These are phyloP conservation scores for Barnettozyma pratensis DNA, from an alignment of 805 yeast species.

Conservation along the genomic window DNA sequence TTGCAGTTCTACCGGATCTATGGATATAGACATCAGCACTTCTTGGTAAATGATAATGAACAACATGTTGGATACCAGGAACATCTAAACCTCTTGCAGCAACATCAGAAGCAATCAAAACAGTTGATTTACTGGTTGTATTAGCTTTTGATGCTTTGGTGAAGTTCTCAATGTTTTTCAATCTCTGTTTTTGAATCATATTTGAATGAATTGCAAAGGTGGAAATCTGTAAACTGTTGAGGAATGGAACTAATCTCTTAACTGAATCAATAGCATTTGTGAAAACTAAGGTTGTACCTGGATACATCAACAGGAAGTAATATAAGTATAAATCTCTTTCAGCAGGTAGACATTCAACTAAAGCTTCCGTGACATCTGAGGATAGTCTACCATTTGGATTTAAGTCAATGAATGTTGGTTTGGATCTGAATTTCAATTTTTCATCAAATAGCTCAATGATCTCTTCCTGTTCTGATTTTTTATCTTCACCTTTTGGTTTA, in stretches of 20 bases:
- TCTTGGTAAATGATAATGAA: conserved; percentile 93
- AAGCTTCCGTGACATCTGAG: conserved; percentile 69
- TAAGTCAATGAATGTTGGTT: conserved; percentile 74
- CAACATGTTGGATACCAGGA: conserved; percentile 84
- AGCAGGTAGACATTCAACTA: conserved; percentile 84
- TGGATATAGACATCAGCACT: conserved; percentile 93
- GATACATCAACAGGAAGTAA: conserved; percentile 79
- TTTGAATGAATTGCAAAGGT: conserved; percentile 82
- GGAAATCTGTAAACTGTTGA: conserved; percentile 64
- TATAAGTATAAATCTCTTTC: conserved; percentile 89
- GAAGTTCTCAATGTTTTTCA: conserved; percentile 80
- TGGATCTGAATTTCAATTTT: conserved; percentile 66
- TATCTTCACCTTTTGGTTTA: conserved; percentile 25
- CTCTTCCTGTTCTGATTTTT: conserved; percentile 41
- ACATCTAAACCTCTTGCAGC: conserved; percentile 98
- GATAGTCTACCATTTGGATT: conserved; percentile 83
- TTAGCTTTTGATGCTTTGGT: conserved; percentile 40
- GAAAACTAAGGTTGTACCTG: conserved; percentile 86
- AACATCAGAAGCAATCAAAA: conserved; percentile 90
- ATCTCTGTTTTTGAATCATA: conserved; percentile 91
- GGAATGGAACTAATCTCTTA: conserved; percentile 72
- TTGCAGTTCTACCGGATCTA: conserved; percentile 97
- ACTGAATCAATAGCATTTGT: conserved; percentile 96
- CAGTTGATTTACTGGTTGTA: conserved; percentile 44
- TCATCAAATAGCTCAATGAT: conserved; percentile 59